A percentile compares a stretch with the other conserved stretches of the same genome.
These are phyloP conservation scores for Herpetomonas samuelpessoai DNA, from an alignment of 208 protist genomes.

Conservation along the genomic window DNA sequence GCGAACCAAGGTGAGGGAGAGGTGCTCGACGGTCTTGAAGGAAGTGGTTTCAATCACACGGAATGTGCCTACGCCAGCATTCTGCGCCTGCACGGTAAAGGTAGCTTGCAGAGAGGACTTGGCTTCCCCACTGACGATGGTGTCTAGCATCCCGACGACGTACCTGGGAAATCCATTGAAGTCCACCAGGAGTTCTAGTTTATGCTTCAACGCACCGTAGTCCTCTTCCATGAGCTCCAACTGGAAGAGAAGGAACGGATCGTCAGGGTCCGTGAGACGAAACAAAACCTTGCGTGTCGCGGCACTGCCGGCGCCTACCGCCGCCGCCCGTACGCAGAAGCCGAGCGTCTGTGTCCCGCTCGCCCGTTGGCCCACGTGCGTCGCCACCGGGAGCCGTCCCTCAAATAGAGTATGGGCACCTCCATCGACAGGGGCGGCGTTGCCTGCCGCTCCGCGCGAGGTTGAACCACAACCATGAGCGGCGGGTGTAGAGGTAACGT, in stretches of 20 bases:
- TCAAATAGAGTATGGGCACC: constrained; percentile 14
- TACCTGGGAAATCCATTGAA: constrained; percentile 79
- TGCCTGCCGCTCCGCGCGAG: too few relatives aligned
- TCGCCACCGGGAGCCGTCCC: constrained; percentile 13
- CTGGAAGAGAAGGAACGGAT: constrained; percentile 86
- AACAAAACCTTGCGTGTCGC: constrained; percentile 46
- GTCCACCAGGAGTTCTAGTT: constrained; percentile 78
- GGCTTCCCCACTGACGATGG: constrained; percentile 31
- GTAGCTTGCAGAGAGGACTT: constrained; percentile 55
- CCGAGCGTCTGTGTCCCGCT: constrained; percentile 17
- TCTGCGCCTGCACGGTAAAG: constrained; percentile 20
- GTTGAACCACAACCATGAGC: too few relatives aligned
- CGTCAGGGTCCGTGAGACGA: constrained; percentile 69
- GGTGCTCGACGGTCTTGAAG: constrained; percentile 82
- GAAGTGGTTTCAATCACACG: constrained; percentile 70
- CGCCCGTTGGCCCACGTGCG: constrained; percentile 9
- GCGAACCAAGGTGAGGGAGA: constrained; percentile 66
- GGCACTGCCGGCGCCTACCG: constrained; percentile 30
- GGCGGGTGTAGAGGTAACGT: too few relatives aligned
- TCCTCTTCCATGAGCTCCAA: constrained; percentile 82
- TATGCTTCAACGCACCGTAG: constrained; percentile 77
- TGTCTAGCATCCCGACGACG: constrained; percentile 64
- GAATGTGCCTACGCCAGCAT: constrained; percentile 40
- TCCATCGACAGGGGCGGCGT: too few relatives aligned
- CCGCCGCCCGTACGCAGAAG: constrained; percentile 19